phyloP scores from a whole-genome alignment of 2,329 filamentous ascomycete genomes.

The Truncatella angustata region DNA sequence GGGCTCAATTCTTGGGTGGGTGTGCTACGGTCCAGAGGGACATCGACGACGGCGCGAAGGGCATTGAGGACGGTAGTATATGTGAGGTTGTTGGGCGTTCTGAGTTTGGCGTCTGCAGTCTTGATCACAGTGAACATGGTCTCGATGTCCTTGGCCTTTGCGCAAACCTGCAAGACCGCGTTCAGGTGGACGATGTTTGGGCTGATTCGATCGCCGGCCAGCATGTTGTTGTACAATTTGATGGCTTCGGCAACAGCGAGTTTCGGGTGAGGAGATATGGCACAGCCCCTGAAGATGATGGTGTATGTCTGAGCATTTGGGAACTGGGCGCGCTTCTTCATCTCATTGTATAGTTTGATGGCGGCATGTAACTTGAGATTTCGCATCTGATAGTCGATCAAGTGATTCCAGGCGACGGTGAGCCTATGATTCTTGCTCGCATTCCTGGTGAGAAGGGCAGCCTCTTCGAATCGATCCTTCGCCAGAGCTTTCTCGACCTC shows the following conservation, averaged over 20 bases:
- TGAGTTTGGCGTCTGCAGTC: constrained; percentile 64
- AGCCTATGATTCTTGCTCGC: constrained; percentile 66
- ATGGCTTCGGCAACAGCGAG: constrained; percentile 67
- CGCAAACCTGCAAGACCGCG: constrained; percentile 80
- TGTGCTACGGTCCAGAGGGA: constrained; percentile 21
- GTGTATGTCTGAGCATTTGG: constrained; percentile 85
- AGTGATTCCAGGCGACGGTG: constrained; percentile 82
- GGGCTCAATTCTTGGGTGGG: constrained; percentile 28
- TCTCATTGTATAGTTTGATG: constrained; percentile 91
- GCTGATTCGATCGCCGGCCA: constrained; percentile 59
- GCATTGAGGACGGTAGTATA: constrained; percentile 84
- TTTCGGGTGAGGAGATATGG: constrained; percentile 55
- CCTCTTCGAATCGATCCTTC: constrained; percentile 62
- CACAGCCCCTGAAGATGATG: constrained; percentile 74
- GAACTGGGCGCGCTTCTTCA: constrained; percentile 87
- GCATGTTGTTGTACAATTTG: constrained; percentile 75
- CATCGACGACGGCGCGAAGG: constrained; percentile 51
- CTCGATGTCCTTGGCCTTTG: constrained; percentile 72
- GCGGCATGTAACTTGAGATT: constrained; percentile 61
- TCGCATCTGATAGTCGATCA: constrained; percentile 70
- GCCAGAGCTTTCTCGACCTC: constrained; percentile 62
- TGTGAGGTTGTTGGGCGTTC: constrained; percentile 67
- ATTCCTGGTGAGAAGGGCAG: constrained; percentile 63
- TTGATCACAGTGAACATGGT: constrained; percentile 74
- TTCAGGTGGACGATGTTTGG: constrained; percentile 84